Evolutionary conservation across 495 filamentous ascomycete species (phyloP), one percentile per base, ranked within the genome.

Genomic region (Ramalina intermedia): DNA sequence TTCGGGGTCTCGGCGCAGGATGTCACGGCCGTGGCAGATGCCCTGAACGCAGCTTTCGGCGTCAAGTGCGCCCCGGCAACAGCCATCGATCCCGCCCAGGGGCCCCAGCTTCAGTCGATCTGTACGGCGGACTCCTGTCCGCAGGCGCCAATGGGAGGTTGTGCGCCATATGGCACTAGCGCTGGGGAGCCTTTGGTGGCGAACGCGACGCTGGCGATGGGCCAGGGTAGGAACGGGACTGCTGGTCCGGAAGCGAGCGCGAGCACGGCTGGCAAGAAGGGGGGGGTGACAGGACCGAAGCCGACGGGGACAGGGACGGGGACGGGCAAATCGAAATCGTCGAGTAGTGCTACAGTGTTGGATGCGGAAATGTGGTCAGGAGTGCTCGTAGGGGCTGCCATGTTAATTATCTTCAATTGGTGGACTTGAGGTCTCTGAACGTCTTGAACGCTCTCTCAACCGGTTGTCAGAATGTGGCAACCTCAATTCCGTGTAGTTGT

Each of bases 1-100:
- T 76, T 76, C 43, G 75, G 75, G 20, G 72, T 78, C 37, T 61
- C 69, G 20, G 29, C 48, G 7, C 51, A 51, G 1, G 73, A 75
- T 53, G 51, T 69, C 16, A 44, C 45, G 24, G 46, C 53, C 37
- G 64, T 74, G 16, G 69, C 62, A 26, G 57, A 21, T 12, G 63
- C 67, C 14, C 63, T 78, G 18, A 57, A 53, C 26, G 43, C 43
- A 5, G 42, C 68, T n/a, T 79, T 78, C 54, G 61, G 57, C 46
- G 62, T 66, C 49, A 56, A 61, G 39, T 75, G 71, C 58, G 54
- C 55, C n/a, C 59, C 68, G 13, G 49, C 65, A 11, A 58, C 54
- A 0, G 59, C 57, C 17, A 48, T 60, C 6, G 51, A 64, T 29
- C 41, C 51, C n/a, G 45, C 46, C 11, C 55, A 60, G 37, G 59